Evolutionary conservation across 202 grass and related monocot genomes (phyloP), one percentile per base, ranked within the genome.

Genomic region (Bolboschoenoplectus hybrid): DNA sequence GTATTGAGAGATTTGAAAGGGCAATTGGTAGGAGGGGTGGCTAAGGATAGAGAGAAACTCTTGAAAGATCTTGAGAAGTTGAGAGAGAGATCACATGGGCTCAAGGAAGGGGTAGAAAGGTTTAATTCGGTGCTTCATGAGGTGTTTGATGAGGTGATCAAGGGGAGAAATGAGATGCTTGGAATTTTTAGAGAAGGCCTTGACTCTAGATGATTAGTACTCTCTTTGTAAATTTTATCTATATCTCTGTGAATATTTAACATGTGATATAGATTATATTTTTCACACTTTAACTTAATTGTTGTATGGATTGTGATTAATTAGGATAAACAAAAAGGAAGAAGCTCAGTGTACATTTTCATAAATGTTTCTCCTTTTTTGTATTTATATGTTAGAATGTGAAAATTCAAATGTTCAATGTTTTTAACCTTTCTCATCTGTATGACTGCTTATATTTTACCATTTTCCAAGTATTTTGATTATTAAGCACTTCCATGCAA

Each of bases 101-200:
- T 98, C 56, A 94, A 84, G 70, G 86, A 91, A 63, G 96, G 85
- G 35, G 80, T 94, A 45, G 91, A 96, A 53, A 89, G 66, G 87
- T 92, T 98, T 77, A 88, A 88, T 86, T 81, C 50, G 13, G 86
- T 92, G 84, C 79, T 95, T 55, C 91, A 98, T 71, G 82, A 98
- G 9, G 89, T 98, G 43, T 98, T 98, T 13, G 90, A 94, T 66
- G 96, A 94, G 82, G 93, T 96, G 86, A 90, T 98, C 52, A 94
- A 81, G 75, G 96, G 96, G 51, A 94, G 96, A 79, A 95, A 94
- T 80, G 91, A 98, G 89, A 98, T 98, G 93, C 88, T 98, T 70
- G 93, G 88, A 34, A 91, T 94, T 80, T 88, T 96, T 74, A 98
- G 90, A 40, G 92, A 98, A 86, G 72, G 78, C 87, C 26, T 80